These are phyloP conservation scores for Penicillium frequentans DNA, from an alignment of 2,329 filamentous ascomycete species.

Conservation along the genomic window DNA sequence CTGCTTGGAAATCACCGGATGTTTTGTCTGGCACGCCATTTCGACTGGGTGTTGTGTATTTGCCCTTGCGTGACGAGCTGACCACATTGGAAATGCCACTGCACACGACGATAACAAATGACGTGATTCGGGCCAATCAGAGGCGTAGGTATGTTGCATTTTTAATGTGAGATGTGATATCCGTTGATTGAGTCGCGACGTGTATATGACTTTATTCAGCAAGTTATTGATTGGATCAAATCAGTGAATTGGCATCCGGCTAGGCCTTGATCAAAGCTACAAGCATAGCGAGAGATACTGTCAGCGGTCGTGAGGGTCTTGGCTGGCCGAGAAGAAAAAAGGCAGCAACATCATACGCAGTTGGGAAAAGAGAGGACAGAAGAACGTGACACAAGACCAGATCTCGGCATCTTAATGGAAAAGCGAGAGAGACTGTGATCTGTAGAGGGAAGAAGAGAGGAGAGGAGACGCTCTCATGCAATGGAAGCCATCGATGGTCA, in stretches of 20 bases:
- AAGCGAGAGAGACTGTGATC: too few relatives aligned
- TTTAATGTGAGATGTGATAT: not conserved
- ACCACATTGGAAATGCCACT: constrained; percentile 2
- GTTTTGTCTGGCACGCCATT: constrained; percentile 29
- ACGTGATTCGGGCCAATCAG: not conserved
- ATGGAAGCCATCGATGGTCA: too few relatives aligned
- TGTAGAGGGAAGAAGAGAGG: too few relatives aligned
- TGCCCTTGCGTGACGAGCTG: constrained; percentile 14
- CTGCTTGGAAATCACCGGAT: constrained; percentile 20
- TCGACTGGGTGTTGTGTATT: constrained; percentile 23
- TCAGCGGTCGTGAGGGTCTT: not conserved
- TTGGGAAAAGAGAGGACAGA: not conserved
- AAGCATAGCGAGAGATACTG: not conserved
- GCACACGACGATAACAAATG: not conserved
- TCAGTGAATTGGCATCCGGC: not conserved
- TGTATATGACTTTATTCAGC: not conserved
- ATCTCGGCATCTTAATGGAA: not conserved
- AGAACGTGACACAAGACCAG: not conserved
- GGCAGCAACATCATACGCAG: not conserved
- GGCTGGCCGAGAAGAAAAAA: not conserved
- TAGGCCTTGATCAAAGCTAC: not conserved
- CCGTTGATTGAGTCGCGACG: not conserved
- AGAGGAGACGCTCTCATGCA: too few relatives aligned
- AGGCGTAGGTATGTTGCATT: not conserved
- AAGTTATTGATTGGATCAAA: not conserved